These are phyloP conservation scores for Collybia nuda DNA, from an alignment of 768 basidiomycete species.

Conservation along the genomic window DNA sequence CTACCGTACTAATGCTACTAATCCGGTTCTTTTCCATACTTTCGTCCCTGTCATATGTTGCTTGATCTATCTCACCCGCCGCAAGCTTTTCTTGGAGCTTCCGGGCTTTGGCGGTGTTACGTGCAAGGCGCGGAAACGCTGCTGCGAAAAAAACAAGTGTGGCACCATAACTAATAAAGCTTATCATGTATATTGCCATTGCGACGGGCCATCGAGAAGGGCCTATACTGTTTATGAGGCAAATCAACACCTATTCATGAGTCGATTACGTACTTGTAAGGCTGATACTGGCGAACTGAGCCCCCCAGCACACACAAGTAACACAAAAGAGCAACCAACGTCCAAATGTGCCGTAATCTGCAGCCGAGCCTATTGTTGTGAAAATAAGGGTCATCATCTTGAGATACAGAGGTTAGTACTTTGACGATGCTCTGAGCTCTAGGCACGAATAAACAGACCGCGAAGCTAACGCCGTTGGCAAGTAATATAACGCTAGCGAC, in stretches of 20 bases:
- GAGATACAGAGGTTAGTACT: neutral
- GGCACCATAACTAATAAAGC: slow-evolving; percentile 78
- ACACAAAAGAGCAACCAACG: slow-evolving; percentile 71
- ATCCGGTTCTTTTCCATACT: slow-evolving; percentile 83
- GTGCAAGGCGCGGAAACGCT: slow-evolving; percentile 75
- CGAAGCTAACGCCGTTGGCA: slow-evolving; percentile 75
- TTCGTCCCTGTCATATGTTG: slow-evolving; percentile 72
- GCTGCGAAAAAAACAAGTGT: slow-evolving; percentile 83
- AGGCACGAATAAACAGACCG: slow-evolving; percentile 36
- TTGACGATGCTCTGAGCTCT: neutral
- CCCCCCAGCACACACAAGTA: slow-evolving; percentile 76
- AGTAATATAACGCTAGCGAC: slow-evolving; percentile 75
- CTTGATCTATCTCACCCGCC: slow-evolving; percentile 53
- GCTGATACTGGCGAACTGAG: slow-evolving; percentile 76
- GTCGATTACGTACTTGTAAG: slow-evolving; percentile 54
- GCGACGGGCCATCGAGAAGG: slow-evolving; percentile 71
- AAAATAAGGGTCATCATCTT: slow-evolving; percentile 80
- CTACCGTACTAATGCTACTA: slow-evolving; percentile 80
- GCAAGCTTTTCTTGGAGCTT: slow-evolving; percentile 54
- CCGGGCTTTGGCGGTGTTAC: slow-evolving; percentile 69
- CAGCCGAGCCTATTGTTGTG: slow-evolving; percentile 75
- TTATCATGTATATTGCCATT: slow-evolving; percentile 78
- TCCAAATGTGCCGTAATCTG: slow-evolving; percentile 76
- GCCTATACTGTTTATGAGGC: slow-evolving; percentile 28
- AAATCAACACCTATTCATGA: neutral